phyloP scores from a whole-genome alignment of 2,329 filamentous ascomycete genomes.

The Orbilia ellipsospora region DNA sequence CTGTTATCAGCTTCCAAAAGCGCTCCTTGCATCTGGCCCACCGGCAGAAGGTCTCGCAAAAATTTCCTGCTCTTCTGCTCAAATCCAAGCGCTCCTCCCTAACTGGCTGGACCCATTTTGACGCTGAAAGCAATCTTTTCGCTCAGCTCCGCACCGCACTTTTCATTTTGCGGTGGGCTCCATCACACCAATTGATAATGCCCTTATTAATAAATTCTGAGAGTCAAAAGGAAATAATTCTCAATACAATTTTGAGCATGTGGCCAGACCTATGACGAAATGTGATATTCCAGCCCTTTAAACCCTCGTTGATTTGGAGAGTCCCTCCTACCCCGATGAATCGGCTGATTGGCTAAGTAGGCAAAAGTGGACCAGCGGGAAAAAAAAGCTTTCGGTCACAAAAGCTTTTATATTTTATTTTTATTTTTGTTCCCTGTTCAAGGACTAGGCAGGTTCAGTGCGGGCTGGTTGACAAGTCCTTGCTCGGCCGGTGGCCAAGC shows the following conservation, averaged over 20 bases:
- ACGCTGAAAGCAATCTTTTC: conserved; percentile 27
- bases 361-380: conserved; percentile 13
- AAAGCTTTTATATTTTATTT: conserved; percentile 34
- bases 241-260: conserved; percentile 6
- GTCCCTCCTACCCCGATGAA: conserved; percentile 19
- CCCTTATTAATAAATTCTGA: not conserved
- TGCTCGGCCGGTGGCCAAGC: conserved; percentile 16
- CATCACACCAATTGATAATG: not conserved
- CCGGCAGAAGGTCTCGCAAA: conserved; percentile 21
- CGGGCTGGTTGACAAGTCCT: conserved; percentile 26
- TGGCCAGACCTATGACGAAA: conserved; percentile 44
- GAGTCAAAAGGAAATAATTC: not conserved
- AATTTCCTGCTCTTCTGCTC: conserved; percentile 6
- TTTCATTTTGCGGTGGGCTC: not conserved
- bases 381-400: conserved; percentile 1
- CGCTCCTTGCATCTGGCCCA: conserved; percentile 9
- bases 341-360: conserved; percentile 21
- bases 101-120: conserved; percentile 27
- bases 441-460: conserved; percentile 36
- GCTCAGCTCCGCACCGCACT: conserved; percentile 39
- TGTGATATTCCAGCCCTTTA: not conserved
- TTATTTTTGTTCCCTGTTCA: conserved; percentile 1
- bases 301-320: conserved; percentile 22
- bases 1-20: conserved; percentile 35
- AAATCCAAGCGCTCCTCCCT: conserved; percentile 45